Evolutionary conservation across 164 flowering plant species (phyloP), one percentile per base, ranked within the genome.

Genomic region (Echeveria elegans): DNA sequence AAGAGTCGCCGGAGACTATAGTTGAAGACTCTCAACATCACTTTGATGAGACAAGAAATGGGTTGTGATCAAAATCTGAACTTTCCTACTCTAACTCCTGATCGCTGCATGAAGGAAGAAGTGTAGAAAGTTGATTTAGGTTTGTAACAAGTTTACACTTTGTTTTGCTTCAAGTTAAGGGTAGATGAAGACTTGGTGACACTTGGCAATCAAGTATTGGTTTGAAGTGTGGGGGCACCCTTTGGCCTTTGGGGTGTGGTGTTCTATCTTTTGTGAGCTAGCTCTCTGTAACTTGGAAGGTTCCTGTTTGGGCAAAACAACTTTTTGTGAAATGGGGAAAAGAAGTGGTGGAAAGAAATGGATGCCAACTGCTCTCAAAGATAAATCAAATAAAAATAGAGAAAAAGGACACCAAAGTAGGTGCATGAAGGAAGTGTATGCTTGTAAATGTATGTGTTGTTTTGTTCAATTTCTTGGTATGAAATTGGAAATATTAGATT

Each of bases 11-110:
- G 70, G 72, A 86, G 74, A 65, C 70, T 79, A 34, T 12, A 59
- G 80, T 74, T 77, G 75, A 83, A 69, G 34, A 72, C 19, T 63
- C 61, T 77, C 18, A 82, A 78, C 88, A 85, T 85, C 56, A 68
- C 15, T 34, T 43, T 15, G 16, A 12, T 5, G 4, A 1, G 18
- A 14, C 36, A 45, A 36, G 71, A 24, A 28, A 52, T 19, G 34
- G 45, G 63, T 24, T 45, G 66, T 64, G 50, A 24, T 31, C 30
- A 19, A 61, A 15, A 16, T 36, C 65, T 26, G 36, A 66, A 29
- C 34, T 50, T 67, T 8, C 38, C 21, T 34, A 15, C 3, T 66
- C 14, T 7, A 28, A n/a, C 16, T 29, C 16, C 41, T 36, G 58
- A 43, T 56, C 61, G 62, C n/a, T 26, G 74, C 66, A 71, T 60